Conservation (phyloP, 2,329 filamentous ascomycete species). For the Xylogone sp. region DNA sequence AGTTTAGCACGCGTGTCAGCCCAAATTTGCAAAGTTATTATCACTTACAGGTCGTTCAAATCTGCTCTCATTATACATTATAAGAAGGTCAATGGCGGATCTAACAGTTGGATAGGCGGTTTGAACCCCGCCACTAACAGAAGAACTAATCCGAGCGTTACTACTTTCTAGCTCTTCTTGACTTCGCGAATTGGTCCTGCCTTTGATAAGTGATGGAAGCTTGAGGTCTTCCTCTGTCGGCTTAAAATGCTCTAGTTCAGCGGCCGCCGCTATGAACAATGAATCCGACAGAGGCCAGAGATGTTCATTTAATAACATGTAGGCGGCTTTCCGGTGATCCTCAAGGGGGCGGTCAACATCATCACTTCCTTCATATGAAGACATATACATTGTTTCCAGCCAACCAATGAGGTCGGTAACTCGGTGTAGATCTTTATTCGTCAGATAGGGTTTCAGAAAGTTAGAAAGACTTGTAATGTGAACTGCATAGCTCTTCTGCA, state of each 20-base stretch:
- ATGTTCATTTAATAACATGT: constrained; percentile 22
- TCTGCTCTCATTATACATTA: constrained; percentile 50
- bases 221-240: constrained; percentile 22
- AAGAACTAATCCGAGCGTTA: background rate
- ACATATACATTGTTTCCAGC: constrained; percentile 26
- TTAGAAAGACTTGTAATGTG: constrained; percentile 23
- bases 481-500: constrained; percentile 23
- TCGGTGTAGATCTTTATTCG: constrained; percentile 20
- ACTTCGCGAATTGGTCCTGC: background rate
- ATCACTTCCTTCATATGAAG: constrained; percentile 18
- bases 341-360: constrained; percentile 18
- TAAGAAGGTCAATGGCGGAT: constrained; percentile 53
- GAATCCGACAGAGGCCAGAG: constrained; percentile 26
- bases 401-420: constrained; percentile 24
- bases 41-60: constrained; percentile 26
- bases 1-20: constrained; percentile 12
- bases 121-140: constrained; percentile 37
- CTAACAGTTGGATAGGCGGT: constrained; percentile 57
- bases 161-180: background rate
- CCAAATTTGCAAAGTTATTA: background rate
- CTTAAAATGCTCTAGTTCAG: constrained; percentile 26
- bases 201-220: background rate
- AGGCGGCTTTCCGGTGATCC: constrained; percentile 17
- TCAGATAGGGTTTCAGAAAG: constrained; percentile 22
- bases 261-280: constrained; percentile 25